These are phyloP conservation scores for Chrysanthemum makinoi DNA, from an alignment of 129 eudicot genomes.

Conservation along the genomic window DNA sequence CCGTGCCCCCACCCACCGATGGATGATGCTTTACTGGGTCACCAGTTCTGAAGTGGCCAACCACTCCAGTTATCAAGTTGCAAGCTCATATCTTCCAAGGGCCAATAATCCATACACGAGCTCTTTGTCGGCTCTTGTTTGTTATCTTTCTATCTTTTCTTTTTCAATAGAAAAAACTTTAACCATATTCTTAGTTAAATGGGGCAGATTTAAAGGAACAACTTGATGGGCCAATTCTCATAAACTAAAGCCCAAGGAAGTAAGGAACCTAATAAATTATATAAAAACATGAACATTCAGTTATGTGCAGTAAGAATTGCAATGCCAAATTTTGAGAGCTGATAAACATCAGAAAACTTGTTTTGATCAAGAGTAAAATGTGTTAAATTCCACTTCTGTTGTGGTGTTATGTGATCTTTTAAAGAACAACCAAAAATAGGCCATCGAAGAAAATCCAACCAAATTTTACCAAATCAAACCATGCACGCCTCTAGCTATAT, in stretches of 20 bases:
- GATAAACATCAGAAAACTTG: slow-evolving; percentile 16
- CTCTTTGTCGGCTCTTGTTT: no score
- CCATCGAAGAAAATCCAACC: not conserved
- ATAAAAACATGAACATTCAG: not conserved
- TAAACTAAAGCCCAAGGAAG: not conserved
- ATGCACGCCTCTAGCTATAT: slow-evolving; percentile 24
- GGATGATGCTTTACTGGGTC: no score
- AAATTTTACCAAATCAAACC: slow-evolving; percentile 15
- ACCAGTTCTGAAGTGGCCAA: no score
- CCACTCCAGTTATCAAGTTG: no score
- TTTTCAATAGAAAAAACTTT: no score
- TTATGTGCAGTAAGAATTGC: not conserved
- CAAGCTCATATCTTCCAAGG: no score
- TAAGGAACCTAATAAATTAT: not conserved
- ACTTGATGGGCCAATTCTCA: not conserved
- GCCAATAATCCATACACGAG: no score
- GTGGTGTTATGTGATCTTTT: slow-evolving; percentile 13
- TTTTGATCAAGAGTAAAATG: slow-evolving; percentile 19
- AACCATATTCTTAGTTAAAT: no score
- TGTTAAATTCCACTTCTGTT: slow-evolving; percentile 24
- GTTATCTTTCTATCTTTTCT: no score
- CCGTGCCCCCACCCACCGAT: no score
- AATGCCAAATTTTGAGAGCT: not conserved
- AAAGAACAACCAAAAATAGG: not conserved
- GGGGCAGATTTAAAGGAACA: not conserved